Percentiles rank a stretch among this genome's conserved stretches.
phyloP scores from a whole-genome alignment of 495 filamentous ascomycete genomes.

The Penicillium atrosanguineum region DNA sequence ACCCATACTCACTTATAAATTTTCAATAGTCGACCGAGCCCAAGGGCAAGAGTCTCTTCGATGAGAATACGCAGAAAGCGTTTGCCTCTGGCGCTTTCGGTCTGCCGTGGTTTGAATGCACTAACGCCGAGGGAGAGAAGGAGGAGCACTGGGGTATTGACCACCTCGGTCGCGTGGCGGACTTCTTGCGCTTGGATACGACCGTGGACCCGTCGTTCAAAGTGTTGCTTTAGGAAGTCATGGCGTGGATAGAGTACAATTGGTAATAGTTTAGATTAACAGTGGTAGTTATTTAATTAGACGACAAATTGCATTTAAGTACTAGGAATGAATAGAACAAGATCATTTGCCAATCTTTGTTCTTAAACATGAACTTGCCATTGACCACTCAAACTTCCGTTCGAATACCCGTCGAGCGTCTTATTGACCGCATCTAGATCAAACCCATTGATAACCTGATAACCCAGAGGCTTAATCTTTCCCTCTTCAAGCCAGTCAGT shows the following conservation, averaged over 20 bases:
- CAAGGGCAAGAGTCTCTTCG: constrained; percentile 1
- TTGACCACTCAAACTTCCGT: neutral
- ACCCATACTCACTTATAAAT: neutral
- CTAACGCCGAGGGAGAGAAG: constrained; percentile 47
- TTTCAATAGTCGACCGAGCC: neutral
- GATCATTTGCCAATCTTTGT: too few species aligned
- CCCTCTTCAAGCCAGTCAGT: constrained; percentile 22
- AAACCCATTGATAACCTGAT: constrained; percentile 8
- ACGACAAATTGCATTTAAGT: too few species aligned
- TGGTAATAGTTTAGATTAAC: neutral
- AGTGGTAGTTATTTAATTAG: neutral
- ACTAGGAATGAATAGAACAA: too few species aligned
- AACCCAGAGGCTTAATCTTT: constrained; percentile 15
- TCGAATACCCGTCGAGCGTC: neutral
- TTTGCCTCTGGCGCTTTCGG: constrained; percentile 49
- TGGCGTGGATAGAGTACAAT: too few species aligned
- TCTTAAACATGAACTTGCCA: neutral
- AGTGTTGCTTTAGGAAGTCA: constrained; percentile 8
- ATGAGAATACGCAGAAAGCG: constrained; percentile 9
- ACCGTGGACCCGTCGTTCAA: constrained; percentile 10
- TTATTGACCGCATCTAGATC: too few species aligned
- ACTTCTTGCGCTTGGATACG: constrained; percentile 52
- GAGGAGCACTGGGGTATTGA: constrained; percentile 66
- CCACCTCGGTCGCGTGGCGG: constrained; percentile 55
- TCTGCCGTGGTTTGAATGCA: constrained; percentile 63